Conservation (phyloP, 1,139 yeast species). For the Meyerozyma sp. region DNA sequence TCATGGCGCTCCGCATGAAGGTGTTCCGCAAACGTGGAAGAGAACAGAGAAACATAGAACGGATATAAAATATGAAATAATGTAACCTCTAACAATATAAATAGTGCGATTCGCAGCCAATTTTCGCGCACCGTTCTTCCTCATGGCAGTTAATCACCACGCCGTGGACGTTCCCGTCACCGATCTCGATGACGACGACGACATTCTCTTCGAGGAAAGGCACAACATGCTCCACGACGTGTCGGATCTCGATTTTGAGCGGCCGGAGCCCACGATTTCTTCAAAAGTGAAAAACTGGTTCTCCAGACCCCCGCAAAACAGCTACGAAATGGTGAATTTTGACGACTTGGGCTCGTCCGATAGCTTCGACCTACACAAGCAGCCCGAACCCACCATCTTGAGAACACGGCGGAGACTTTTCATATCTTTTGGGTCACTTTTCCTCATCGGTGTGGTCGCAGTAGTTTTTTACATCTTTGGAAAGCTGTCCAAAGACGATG, state of each 20-base stretch:
- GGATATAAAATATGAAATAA: not conserved
- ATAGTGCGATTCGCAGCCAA: not conserved
- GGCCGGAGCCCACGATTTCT: not conserved
- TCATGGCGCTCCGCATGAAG: conserved; percentile 48
- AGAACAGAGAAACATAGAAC: conserved; percentile 2
- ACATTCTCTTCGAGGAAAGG: conserved; percentile 5
- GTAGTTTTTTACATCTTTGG: conserved; percentile 3
- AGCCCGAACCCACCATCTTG: not conserved
- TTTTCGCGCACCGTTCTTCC: not conserved
- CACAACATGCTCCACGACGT: conserved; percentile 4
- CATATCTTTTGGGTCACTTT: not conserved
- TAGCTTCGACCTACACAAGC: not conserved
- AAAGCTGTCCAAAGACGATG: not conserved
- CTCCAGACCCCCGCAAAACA: not conserved
- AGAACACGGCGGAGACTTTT: not conserved
- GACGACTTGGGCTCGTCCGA: conserved; percentile 1
- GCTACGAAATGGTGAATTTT: conserved; percentile 2
- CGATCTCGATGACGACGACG: conserved; percentile 13
- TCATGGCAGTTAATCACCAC: conserved; percentile 4
- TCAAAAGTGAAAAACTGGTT: conserved; percentile 1
- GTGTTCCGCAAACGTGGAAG: conserved; percentile 19
- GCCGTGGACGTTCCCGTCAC: conserved; percentile 11
- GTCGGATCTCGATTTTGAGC: conserved; percentile 4
- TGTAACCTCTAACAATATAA: not conserved
- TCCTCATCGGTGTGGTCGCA: conserved; percentile 2